These are phyloP conservation scores for Rhodamnia argentea DNA, from an alignment of 345 rosid genomes.

Conservation along the genomic window DNA sequence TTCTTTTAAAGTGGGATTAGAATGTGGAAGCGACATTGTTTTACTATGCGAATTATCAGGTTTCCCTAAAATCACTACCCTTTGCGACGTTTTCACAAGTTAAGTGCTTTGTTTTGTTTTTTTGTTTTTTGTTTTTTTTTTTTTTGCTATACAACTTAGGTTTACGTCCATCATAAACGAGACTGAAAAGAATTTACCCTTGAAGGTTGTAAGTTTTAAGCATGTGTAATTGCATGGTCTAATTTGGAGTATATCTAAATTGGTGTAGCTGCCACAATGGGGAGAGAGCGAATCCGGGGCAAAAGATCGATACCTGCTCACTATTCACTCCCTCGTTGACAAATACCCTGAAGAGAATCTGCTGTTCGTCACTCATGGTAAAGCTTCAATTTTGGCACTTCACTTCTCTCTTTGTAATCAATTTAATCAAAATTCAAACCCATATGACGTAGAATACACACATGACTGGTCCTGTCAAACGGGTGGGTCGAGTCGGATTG, in stretches of 20 bases:
- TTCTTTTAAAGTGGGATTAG: not conserved
- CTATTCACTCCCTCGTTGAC: conserved; percentile 53
- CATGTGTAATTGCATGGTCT: not conserved
- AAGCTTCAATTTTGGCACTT: not conserved
- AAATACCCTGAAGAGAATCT: conserved; percentile 69
- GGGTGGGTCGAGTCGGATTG: too few species aligned
- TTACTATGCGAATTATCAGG: not conserved
- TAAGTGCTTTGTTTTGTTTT: too few species aligned
- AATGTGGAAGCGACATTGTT: not conserved
- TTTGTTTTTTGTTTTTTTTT: too few species aligned
- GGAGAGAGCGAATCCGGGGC: conserved; percentile 38
- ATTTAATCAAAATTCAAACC: not conserved
- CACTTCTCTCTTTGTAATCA: not conserved
- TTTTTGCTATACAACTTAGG: too few species aligned
- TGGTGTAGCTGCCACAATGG: conserved; percentile 60
- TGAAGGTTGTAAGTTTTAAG: not conserved
- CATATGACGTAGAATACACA: not conserved
- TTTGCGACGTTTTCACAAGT: too few species aligned
- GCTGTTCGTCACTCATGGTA: conserved; percentile 78
- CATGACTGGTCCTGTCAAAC: too few species aligned
- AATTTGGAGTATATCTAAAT: not conserved
- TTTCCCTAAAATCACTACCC: not conserved
- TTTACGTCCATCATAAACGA: not conserved
- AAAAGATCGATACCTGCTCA: conserved; percentile 33
- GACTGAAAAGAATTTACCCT: not conserved